Conservation (phyloP, 805 yeast genomes). For the Lipomyces sp. region DNA sequence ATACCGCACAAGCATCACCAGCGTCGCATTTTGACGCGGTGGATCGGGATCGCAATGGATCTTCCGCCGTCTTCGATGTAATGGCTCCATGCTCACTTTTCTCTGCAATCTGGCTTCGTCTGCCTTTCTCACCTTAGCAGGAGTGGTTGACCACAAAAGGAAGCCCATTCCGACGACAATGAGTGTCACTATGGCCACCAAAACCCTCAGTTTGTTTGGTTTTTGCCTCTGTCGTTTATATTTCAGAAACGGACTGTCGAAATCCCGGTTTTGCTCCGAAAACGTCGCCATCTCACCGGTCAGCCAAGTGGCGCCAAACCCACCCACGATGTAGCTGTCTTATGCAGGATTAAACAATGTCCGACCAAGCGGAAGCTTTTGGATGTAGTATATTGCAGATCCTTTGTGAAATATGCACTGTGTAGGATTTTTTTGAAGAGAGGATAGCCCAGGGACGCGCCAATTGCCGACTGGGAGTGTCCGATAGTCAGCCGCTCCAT, state of each 20-base stretch:
- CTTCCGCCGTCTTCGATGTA: slow-evolving; percentile 30
- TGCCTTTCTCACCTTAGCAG: slow-evolving; percentile 25
- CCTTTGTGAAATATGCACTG: neutral
- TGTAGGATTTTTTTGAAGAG: too few relatives aligned
- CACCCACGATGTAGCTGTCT: neutral
- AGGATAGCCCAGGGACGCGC: too few relatives aligned
- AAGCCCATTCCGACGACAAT: slow-evolving; percentile 26
- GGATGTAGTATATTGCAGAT: neutral
- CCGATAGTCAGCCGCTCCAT: too few relatives aligned
- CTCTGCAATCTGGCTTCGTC: slow-evolving; percentile 31
- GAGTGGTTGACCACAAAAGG: slow-evolving; percentile 29
- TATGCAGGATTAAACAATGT: neutral
- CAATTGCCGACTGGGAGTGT: too few relatives aligned
- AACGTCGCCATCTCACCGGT: slow-evolving; percentile 7
- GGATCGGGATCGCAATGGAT: slow-evolving; percentile 38
- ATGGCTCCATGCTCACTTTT: slow-evolving; percentile 27
- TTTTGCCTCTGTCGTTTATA: slow-evolving; percentile 35
- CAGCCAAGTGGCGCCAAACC: neutral
- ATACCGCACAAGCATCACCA: slow-evolving; percentile 62
- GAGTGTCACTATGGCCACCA: slow-evolving; percentile 15
- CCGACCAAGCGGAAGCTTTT: neutral
- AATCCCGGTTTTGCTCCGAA: slow-evolving; percentile 19
- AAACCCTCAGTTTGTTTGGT: slow-evolving; percentile 26
- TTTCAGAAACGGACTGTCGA: slow-evolving; percentile 35
- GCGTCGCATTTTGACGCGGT: slow-evolving; percentile 56